Evolutionary conservation across 1,284 basidiomycete species (phyloP).

Genomic region (Malassezia nana): DNA sequence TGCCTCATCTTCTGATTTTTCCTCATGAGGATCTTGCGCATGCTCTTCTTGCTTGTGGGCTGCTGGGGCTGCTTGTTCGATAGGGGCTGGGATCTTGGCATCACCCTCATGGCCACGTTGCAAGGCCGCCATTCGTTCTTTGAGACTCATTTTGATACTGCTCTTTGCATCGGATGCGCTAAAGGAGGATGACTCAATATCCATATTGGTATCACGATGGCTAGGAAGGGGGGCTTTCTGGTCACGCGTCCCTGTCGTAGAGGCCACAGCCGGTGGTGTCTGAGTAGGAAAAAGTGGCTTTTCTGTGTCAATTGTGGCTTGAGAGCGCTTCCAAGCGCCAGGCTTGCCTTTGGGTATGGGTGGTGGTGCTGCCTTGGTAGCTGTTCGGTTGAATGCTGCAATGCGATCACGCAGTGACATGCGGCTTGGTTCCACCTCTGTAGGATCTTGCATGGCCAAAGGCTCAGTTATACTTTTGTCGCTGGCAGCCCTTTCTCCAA

Average conservation of each 20-base stretch:
- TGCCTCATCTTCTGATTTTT: conserved; percentile 31
- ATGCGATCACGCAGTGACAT: conserved; percentile 42
- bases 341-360: conserved; percentile 38
- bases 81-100: conserved; percentile 19
- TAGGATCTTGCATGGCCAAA: no score
- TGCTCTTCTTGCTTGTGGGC: neutral
- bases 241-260: neutral
- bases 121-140: conserved; percentile 46
- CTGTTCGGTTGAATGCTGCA: conserved; percentile 45
- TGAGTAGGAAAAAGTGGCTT: conserved; percentile 32
- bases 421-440: conserved; percentile 23
- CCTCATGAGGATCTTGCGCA: neutral
- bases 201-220: conserved; percentile 6
- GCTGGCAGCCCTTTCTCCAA: no score
- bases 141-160: conserved; percentile 45
- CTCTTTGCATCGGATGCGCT: conserved; percentile 34
- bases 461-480: no score
- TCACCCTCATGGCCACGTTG: conserved; percentile 28
- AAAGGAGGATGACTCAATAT: conserved; percentile 1
- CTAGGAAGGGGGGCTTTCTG: conserved; percentile 11
- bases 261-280: conserved; percentile 3
- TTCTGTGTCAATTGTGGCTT: conserved; percentile 22
- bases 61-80: neutral
- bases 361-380: conserved; percentile 24
- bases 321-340: conserved; percentile 41